Evolutionary conservation across 495 filamentous ascomycete species (phyloP), one percentile per base, ranked within the genome.

Genomic region (Penicillium daleae): DNA sequence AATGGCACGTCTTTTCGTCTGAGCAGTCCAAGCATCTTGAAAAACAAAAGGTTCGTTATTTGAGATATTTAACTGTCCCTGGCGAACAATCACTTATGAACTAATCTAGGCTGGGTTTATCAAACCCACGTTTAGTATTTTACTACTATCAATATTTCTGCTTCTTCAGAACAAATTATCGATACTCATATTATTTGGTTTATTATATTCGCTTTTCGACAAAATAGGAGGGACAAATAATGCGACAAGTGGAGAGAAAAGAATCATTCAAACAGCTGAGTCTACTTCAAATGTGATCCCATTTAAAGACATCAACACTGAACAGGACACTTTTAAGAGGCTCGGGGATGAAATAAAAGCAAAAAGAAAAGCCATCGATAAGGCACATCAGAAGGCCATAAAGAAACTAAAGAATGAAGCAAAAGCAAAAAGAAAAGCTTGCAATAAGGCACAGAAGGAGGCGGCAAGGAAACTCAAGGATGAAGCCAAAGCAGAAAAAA

Each of bases 41-140:
- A 49, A 13, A 49, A 49, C 44, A 49, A 49, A 49, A 49, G 44
- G 44, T 49, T 49, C 44, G 44, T 49, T 49, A 26, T 49, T 49
- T 49, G 2, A 24, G 10, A 49, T 49, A 24, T 24, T 24, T 24
- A 26, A 49, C 6, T 49, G 10, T 24, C 19, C 19, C 21, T 49
- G 2, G 19, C 44, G 44, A 49, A 49, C 9, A 49, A 26, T 8
- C 44, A 49, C 44, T 49, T 49, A 49, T 49, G 19, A 49, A 3
- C 2, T 24, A 22, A 22, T 49, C n/a, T n/a, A n/a, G n/a, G n/a
- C n/a, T n/a, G n/a, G n/a, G n/a, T n/a, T n/a, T n/a, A n/a, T n/a
- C n/a, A n/a, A n/a, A n/a, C n/a, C n/a, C n/a, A n/a, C n/a, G n/a
- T n/a, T n/a, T n/a, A n/a, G n/a, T n/a, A n/a, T n/a, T n/a, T n/a